Evolutionary conservation across 345 rosid species (phyloP).

Genomic region (Pistacia integerrima): DNA sequence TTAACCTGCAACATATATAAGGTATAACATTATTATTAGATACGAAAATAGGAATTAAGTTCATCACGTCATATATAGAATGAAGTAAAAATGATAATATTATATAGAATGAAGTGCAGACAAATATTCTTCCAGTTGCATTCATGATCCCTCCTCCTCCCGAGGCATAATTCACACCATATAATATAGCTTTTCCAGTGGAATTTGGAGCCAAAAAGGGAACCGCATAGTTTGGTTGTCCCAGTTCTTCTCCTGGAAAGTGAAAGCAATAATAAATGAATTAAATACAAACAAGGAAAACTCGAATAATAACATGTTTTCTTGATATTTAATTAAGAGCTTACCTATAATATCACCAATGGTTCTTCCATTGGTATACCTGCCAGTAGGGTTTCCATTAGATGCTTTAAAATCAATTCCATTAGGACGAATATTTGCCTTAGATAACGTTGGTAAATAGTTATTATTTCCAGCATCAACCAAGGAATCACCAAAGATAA

Average conservation of each 20-base stretch:
- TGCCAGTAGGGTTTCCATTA: slow-evolving; percentile 85
- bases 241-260: slow-evolving; percentile 78
- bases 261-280: slow-evolving; percentile 14
- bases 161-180: slow-evolving; percentile 88
- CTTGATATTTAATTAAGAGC: not conserved
- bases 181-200: slow-evolving; percentile 61
- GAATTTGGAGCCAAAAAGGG: slow-evolving; percentile 83
- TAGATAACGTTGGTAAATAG: slow-evolving; percentile 71
- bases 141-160: slow-evolving; percentile 95
- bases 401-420: slow-evolving; percentile 80
- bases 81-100: not conserved
- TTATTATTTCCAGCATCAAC: slow-evolving; percentile 94
- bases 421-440: slow-evolving; percentile 79
- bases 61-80: no score
- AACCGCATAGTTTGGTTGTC: slow-evolving; percentile 61
- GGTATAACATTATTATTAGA: not conserved
- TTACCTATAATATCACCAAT: slow-evolving; percentile 82
- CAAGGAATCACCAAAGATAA: slow-evolving; percentile 81
- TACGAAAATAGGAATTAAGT: no score
- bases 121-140: slow-evolving; percentile 93
- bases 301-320: not conserved
- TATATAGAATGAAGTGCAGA: slow-evolving; percentile 17
- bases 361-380: slow-evolving; percentile 89
- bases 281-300: not conserved
- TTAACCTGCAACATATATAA: slow-evolving; percentile 53